Base-by-base conservation (phyloP, 2,329 filamentous ascomycete species). In the Pseudogymnoascus sp. region DNA sequence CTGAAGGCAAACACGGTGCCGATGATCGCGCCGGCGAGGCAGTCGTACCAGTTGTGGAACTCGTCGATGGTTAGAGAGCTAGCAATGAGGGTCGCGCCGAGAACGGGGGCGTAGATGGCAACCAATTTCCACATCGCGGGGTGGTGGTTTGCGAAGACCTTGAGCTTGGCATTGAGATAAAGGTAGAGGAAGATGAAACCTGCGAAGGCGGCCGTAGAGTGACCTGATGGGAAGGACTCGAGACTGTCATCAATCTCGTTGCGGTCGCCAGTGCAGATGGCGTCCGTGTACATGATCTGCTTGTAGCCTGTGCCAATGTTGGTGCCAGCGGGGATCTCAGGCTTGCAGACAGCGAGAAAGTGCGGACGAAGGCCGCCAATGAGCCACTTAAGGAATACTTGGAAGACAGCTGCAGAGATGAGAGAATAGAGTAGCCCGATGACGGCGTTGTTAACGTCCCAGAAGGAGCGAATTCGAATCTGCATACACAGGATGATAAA, bases 141-240 rank as follows among this genome's bases (percentile, higher is more conserved):
- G 69, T 90, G 87, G 70, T 88, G 87, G 76, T 89, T 87, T 64
- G 82, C 76, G 67, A 85, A 90, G 61, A 90, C 81, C 78, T 90
- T 91, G 66, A 91, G 79, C 76, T 91, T 91, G 57, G 86, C 88
- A 71, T 91, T 91, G 47, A 91, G 81, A 75, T 90, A 91, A 1
- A 91, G 76, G 66, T 80, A 87, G 2, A 91, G 75, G 69, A 82
- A 91, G 20, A 89, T 79, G 66, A 89, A 87, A 4, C 86, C 87
- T 0, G 85, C 86, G 62, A 90, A 90, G 0, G 86, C 87, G 1
- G 87, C 87, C 0, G 87, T 89, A 4, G 85, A 85, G 72, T 91
- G 88, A 1, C 89, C 89, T 1, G 83, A 87, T 0, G 88, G 88
- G 72, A 91, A 86, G 0, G 83, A 86, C 69, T 89, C 85, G 0